Base-by-base conservation (phyloP, 2,329 filamentous ascomycete genomes). In the Hymenoscyphus infarciens region DNA sequence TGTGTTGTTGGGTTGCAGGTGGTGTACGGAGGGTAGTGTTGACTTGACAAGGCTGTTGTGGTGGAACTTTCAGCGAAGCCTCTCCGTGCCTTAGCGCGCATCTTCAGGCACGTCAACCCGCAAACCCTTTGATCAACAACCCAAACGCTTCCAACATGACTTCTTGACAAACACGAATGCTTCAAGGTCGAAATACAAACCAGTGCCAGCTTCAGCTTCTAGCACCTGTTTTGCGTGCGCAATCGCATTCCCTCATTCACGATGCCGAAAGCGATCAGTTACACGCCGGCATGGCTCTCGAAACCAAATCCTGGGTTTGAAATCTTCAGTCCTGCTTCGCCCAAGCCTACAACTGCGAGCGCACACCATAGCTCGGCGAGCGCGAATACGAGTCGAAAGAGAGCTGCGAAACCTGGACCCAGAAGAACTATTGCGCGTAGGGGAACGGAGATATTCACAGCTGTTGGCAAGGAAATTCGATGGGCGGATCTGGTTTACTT, bases 221-320 rank as follows among this genome's bases (percentile, higher is more conserved):
- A 7, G 10, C 19, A 56, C 66, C 61, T 63, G 68, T 52, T 63
- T 56, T 56, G 19, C 7, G 19, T 52, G 45, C 45, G 19, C 19
- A 52, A 52, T 63, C 58, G 60, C 64, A 27, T 64, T 39, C 60
- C 59, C 61, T 55, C 31, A 63, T 65, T 64, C 69, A 77, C 74
- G 63, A 97, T 97, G 94, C 91, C 92, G 42, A 92, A 89, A 77
- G 86, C 97, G 73, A 87, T 90, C 74, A 87, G 87, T 75, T 94
- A 92, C 77, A 93, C 91, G 72, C 92, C 94, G 61, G 81, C 87
- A 69, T 99, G 93, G 92, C 87, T 99, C 62, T 87, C 88, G 66
- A 85, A 87, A 72, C 88, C 89, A 58, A 87, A 87, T 60, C 87
- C 90, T 22, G 94, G 91, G 65, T 88, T 90, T 75, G 83, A 87